Base-by-base conservation (phyloP, 768 basidiomycete species). In the Pleurotus eryngii region DNA sequence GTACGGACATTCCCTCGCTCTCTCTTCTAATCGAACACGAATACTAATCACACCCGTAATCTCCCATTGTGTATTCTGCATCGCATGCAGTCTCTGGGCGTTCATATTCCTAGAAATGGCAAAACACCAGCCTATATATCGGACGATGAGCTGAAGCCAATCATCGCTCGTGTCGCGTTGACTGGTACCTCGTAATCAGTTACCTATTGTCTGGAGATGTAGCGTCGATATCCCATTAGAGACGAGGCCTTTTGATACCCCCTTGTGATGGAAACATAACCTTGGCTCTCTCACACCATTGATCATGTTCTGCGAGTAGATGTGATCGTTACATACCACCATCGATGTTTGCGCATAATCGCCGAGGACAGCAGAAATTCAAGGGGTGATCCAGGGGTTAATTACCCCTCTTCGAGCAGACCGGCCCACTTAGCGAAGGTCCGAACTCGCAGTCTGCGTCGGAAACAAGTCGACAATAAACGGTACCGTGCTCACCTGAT, bases 101-200 rank as follows among this genome's bases (percentile, higher is more conserved):
- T 67, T 46, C 65, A 62, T 18, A 66, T 81, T 39, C 55, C 67
- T 43, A 67, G 77, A 58, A 74, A 79, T 40, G 64, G 64, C 3
- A 73, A 71, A 15, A 76, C 77, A 3, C 72, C 76, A 4, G 60
- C 63, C 7, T 65, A 76, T 56, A 69, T 74, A 30, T 72, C 66
- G n/a, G 76, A 79, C 40, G 70, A 72, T 38, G 79, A 82, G 50
- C 76, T 82, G 37, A 72, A 65, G 37, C 76, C 80, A 24, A 69
- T 82, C 40, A 71, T 78, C 37, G 77, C 74, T 5, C 72, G 66
- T 17, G 69, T 82, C 27, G 65, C 67, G 15, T 63, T 79, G 9
- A 59, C 70, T 17, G 73, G 75, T 24, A 65, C 70, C 20, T 68
- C 62, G 7, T 60, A 26, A 50, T 45, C 42, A 5, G 8, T 45